Evolutionary conservation across 2,329 filamentous ascomycete genomes (phyloP), one percentile per base, ranked within the genome.

Genomic region (Exophiala mesophila): DNA sequence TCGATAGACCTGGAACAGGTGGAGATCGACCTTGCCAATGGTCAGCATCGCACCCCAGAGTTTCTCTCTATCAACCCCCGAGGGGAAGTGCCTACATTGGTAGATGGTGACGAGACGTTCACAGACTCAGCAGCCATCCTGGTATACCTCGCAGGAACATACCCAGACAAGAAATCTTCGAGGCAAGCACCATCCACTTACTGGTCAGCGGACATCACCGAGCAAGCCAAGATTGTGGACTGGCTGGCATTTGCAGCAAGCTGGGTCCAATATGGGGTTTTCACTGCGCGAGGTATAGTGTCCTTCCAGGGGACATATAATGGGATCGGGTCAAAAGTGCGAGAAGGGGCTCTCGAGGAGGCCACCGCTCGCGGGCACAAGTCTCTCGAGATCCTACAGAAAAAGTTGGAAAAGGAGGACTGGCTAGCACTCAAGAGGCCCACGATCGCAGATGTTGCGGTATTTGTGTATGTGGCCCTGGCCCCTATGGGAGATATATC

Each of bases 51-150:
- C 47, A 58, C 18, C 47, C 69, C 55, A 45, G 42, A 40, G 63
- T 70, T 49, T 70, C 62, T 64, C 75, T 68, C 66, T 72, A 65
- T 70, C 65, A 52, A 73, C 72, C 71, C 54, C 68, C 94, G 40
- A 68, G 79, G 52, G 69, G 74, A 45, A 94, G 94, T 65, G 72
- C 95, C 50, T 74, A 18, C 28, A 5, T 39, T 47, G n/a, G 44
- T 43, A 15, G 30, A 38, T n/a, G 39, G 34, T 7, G 44, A 30
- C 8, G 39, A 39, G 31, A 18, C 36, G 28, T 36, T 47, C 30
- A 39, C 34, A 3, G 44, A 47, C n/a, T 47, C 44, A 20, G 34
- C 24, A 23, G 39, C 39, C 4, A 43, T 47, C 30, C 20, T 47
- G 16, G 35, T 47, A 9, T 47, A 43, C 16, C 39, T 47, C 3